Evolutionary conservation across 2,329 filamentous ascomycete species (phyloP).

Genomic region (Trichophyton simii): DNA sequence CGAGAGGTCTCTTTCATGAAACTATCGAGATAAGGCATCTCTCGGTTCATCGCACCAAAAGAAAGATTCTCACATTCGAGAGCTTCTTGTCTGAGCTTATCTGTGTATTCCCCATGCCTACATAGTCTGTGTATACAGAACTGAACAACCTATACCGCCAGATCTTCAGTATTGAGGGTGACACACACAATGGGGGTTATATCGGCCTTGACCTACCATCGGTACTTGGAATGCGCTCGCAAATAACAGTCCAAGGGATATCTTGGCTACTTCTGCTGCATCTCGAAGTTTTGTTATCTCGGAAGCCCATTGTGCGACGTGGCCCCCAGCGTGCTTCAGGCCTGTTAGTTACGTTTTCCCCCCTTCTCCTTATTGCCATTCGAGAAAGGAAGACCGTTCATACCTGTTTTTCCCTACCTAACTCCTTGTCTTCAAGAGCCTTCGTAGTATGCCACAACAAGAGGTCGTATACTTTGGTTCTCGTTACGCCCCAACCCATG

Average conservation of each 20-base stretch:
- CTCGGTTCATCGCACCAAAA: conserved; percentile 8
- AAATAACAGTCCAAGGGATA: neutral
- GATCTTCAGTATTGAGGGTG: neutral
- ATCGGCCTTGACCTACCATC: neutral
- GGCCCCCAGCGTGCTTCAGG: neutral
- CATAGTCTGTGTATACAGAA: conserved; percentile 7
- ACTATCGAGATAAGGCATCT: conserved; percentile 15
- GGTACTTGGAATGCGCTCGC: neutral
- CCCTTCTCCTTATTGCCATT: neutral
- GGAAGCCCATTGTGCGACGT: neutral
- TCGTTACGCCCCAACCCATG: neutral
- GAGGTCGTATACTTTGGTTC: neutral
- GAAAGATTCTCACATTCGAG: neutral
- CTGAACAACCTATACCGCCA: neutral
- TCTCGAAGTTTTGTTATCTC: neutral
- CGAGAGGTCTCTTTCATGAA: conserved; percentile 17
- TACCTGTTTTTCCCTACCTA: neutral
- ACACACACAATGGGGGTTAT: neutral
- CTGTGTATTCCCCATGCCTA: conserved; percentile 14
- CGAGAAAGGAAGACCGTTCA: neutral
- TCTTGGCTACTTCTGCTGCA: neutral
- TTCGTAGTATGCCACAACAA: neutral
- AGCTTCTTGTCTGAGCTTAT: conserved; percentile 16
- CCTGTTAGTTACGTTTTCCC: neutral
- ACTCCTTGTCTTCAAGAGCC: neutral